Evolutionary conservation across 2,329 filamentous ascomycete genomes (phyloP).

Genomic region (Aureobasidium sp.): DNA sequence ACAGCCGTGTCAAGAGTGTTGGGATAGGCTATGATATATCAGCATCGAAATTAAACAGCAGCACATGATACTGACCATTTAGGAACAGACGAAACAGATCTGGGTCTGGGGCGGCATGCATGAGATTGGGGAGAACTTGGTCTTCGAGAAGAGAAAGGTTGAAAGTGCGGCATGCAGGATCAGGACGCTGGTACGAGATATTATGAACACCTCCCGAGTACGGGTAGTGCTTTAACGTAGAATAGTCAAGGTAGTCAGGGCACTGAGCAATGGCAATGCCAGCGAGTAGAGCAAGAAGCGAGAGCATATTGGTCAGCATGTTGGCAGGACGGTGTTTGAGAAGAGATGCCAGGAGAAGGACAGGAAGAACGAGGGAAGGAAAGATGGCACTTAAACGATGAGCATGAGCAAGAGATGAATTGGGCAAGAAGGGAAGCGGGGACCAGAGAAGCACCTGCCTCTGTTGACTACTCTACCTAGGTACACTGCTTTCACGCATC

Average conservation of each 20-base stretch:
- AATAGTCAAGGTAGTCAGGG: slow-evolving; percentile 40
- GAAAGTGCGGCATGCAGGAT: slow-evolving; percentile 41
- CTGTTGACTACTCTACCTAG: not conserved
- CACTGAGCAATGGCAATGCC: slow-evolving; percentile 28
- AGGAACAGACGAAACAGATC: slow-evolving; percentile 65
- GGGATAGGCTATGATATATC: slow-evolving; percentile 43
- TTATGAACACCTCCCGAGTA: slow-evolving; percentile 39
- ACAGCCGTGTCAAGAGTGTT: slow-evolving; percentile 71
- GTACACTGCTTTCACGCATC: not conserved
- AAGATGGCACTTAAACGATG: not conserved
- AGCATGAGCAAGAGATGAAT: not conserved
- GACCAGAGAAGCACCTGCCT: not conserved
- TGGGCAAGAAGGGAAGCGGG: not conserved
- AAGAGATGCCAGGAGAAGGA: not conserved
- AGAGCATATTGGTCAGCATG: slow-evolving; percentile 7
- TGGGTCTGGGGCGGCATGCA: slow-evolving; percentile 34
- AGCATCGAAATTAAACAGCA: not conserved
- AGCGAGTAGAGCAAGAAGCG: not conserved
- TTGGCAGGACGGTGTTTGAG: not conserved
- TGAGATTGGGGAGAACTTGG: slow-evolving; percentile 28
- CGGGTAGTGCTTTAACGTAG: slow-evolving; percentile 36
- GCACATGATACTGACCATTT: slow-evolving; percentile 42
- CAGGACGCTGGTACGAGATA: slow-evolving; percentile 40
- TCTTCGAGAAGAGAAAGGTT: slow-evolving; percentile 39
- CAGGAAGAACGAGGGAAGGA: not conserved